Evolutionary conservation across 306 rosid genomes (phyloP).

Genomic region (Prunus persica): DNA sequence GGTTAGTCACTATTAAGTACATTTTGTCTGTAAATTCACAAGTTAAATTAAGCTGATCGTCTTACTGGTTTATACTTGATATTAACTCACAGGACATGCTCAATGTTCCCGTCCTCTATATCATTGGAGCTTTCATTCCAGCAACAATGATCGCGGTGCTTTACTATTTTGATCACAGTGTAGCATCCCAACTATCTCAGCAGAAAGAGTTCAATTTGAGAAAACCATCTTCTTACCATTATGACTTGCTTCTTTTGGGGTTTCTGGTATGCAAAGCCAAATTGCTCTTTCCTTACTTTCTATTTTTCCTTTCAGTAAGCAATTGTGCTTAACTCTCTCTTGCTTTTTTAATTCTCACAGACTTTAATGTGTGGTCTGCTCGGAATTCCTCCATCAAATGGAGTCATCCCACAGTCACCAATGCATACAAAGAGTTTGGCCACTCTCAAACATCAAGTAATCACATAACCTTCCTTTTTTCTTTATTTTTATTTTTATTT

Average conservation of each 20-base stretch:
- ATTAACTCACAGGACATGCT: slow-evolving; percentile 68
- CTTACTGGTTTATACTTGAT: background rate
- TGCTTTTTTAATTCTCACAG: slow-evolving; percentile 34
- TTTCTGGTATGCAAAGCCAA: slow-evolving; percentile 58
- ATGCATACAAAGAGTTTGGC: slow-evolving; percentile 99
- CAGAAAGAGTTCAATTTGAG: slow-evolving; percentile 96
- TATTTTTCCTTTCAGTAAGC: background rate
- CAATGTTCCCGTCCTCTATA: slow-evolving; percentile 74
- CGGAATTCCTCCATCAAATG: slow-evolving; percentile 95
- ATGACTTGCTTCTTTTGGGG: slow-evolving; percentile 87
- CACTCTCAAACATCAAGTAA: slow-evolving; percentile 97
- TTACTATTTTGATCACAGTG: slow-evolving; percentile 95
- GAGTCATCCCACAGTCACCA: slow-evolving; percentile 98
- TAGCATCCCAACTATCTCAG: slow-evolving; percentile 96
- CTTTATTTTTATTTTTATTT: background rate
- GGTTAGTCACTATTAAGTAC: background rate
- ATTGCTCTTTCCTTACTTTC: background rate
- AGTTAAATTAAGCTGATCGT: background rate
- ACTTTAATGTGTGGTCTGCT: slow-evolving; percentile 90
- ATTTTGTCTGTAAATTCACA: background rate
- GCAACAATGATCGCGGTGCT: slow-evolving; percentile 99
- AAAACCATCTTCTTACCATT: slow-evolving; percentile 93
- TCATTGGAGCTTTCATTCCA: slow-evolving; percentile 94
- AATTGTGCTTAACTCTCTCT: background rate
- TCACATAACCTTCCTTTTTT: background rate